Conservation (phyloP, 2,329 filamentous ascomycete species). For the Bipolaris oryzae region DNA sequence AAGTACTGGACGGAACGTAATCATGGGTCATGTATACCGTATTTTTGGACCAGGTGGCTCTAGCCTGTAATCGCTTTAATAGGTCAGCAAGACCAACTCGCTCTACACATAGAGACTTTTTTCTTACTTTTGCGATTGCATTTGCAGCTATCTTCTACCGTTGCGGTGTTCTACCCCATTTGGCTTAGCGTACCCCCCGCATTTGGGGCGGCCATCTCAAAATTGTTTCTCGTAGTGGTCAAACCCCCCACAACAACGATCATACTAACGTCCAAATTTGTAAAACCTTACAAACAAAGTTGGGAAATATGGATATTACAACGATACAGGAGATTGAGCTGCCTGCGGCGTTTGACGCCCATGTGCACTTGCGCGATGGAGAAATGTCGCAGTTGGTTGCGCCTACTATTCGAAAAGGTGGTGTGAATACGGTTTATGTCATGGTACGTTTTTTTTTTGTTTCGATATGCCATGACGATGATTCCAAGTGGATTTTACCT, state of each 20-base stretch:
- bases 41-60: background rate
- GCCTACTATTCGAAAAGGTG: slow-evolving; percentile 58
- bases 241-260: slow-evolving; percentile 2
- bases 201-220: slow-evolving; percentile 6
- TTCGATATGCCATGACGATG: background rate
- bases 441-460: slow-evolving; percentile 50
- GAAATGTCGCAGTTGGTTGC: slow-evolving; percentile 59
- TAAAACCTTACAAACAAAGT: background rate
- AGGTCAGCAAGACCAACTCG: background rate
- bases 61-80: background rate
- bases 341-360: slow-evolving; percentile 58
- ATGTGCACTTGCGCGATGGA: slow-evolving; percentile 60
- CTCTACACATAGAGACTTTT: background rate
- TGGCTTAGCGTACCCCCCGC: slow-evolving; percentile 5
- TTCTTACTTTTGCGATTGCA: no score
- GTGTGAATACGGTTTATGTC: slow-evolving; percentile 61
- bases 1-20: background rate
- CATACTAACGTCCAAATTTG: background rate
- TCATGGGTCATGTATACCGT: background rate
- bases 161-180: background rate
- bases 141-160: background rate
- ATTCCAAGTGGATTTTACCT: background rate
- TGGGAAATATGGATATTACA: slow-evolving; percentile 44
- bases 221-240: slow-evolving; percentile 1
- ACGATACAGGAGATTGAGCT: slow-evolving; percentile 54